Evolutionary conservation across 805 yeast species (phyloP).

Genomic region (Starmerella asiatica): DNA sequence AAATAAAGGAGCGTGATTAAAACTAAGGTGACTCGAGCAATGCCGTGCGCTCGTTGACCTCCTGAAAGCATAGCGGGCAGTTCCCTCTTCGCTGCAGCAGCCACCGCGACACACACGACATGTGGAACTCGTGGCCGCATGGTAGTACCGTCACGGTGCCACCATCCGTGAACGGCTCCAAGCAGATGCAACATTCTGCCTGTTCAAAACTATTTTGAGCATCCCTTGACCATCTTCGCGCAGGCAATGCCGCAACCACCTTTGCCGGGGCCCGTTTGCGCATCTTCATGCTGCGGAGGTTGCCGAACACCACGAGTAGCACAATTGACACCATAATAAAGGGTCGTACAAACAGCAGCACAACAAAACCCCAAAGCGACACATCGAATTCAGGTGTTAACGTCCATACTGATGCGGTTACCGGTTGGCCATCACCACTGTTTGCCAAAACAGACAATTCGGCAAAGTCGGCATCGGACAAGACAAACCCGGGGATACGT

Average conservation of each 20-base stretch:
- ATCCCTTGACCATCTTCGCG: slow-evolving; percentile 24
- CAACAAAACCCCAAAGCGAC: slow-evolving; percentile 28
- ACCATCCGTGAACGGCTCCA: slow-evolving; percentile 39
- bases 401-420: slow-evolving; percentile 12
- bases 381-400: slow-evolving; percentile 14
- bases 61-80: slow-evolving; percentile 49
- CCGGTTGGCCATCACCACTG: no score
- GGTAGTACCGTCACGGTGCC: slow-evolving; percentile 40
- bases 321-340: slow-evolving; percentile 29
- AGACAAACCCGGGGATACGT: slow-evolving; percentile 40
- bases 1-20: no score
- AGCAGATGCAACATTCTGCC: slow-evolving; percentile 42
- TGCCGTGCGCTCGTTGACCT: slow-evolving; percentile 14
- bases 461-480: slow-evolving; percentile 34
- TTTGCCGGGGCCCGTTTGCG: slow-evolving; percentile 29
- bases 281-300: slow-evolving; percentile 26
- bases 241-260: slow-evolving; percentile 29
- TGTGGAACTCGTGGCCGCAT: slow-evolving; percentile 51
- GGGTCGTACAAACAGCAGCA: slow-evolving; percentile 31
- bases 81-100: slow-evolving; percentile 38
- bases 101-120: slow-evolving; percentile 47
- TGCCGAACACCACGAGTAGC: slow-evolving; percentile 26
- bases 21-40: slow-evolving; percentile 3
- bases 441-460: slow-evolving; percentile 11
- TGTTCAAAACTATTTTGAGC: slow-evolving; percentile 5